Base-by-base conservation (phyloP, 75 land plant genomes). In the Picea glauca region DNA sequence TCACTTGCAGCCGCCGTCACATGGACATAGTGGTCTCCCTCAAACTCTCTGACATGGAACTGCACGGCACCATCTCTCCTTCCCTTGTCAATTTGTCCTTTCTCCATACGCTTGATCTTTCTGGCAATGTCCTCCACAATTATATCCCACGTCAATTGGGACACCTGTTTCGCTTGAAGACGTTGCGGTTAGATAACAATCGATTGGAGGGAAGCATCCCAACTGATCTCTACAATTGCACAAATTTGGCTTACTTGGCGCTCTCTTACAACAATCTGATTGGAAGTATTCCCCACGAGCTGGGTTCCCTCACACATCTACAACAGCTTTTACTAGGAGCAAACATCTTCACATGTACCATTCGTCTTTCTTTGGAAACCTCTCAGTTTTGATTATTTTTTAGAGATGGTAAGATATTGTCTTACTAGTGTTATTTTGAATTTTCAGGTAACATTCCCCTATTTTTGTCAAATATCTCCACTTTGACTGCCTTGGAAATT, bases 241-340 rank as follows among this genome's bases (percentile, higher is more conserved):
- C 43, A 30, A 57, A 46, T 15, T 80, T 89, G 7, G 50, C 13
- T 32, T 84, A 80, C 74, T 74, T 89, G 8, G 79, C 76, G 46
- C 26, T 89, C 54, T 75, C 80, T 0, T 80, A 80, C 12, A 87
- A 68, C 33, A 56, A 70, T 43, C 66, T 89, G 21, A 33, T 76
- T 1, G 92, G 94, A 4, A 65, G 65, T 0, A 86, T 92, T 13
- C 89, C 91, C 60, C 70, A 85, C 0, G 2, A n/a, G 59, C 13
- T 93, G 4, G 76, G 58, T 1, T 84, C 76, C 56, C 75, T 79
- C 56, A 64, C 78, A 50, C 12, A 50, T 8, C 12, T 50, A 0
- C 12, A 50, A 9, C 0, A 9, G 2, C 12, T 50, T 50, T 50
- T 8, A 11, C 9, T 50, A 50, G 56, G 56, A 50, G 56, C 1